phyloP scores from a whole-genome alignment of 2,329 filamentous ascomycete species.

The Ophiostoma fasciatum region DNA sequence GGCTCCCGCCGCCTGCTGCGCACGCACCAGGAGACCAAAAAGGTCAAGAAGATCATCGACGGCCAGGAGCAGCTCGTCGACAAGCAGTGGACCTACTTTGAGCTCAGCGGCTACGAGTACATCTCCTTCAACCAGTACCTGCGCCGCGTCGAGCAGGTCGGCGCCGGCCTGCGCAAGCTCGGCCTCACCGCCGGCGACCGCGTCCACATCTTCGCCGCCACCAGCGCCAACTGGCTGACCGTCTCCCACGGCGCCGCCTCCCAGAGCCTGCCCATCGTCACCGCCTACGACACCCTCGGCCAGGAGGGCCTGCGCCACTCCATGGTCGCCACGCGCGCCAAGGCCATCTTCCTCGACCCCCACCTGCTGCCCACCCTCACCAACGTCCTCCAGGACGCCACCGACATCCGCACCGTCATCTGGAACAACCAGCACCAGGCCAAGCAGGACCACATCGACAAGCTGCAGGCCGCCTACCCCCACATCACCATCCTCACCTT shows the following conservation, averaged over 20 bases:
- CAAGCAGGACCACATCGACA: constrained; percentile 34
- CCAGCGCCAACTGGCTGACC: constrained; percentile 39
- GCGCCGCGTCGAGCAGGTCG: constrained; percentile 50
- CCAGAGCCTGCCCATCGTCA: constrained; percentile 70
- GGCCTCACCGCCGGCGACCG: constrained; percentile 54
- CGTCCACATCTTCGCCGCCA: constrained; percentile 69
- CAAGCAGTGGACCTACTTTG: constrained; percentile 80
- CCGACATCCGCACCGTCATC: constrained; percentile 34
- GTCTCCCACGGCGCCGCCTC: constrained; percentile 42
- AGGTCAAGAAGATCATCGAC: constrained; percentile 77
- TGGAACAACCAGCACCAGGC: constrained; percentile 39
- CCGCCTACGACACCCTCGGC: constrained; percentile 69
- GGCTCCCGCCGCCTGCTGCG: constrained; percentile 61
- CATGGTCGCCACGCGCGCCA: constrained; percentile 55
- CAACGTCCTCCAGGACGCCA: constrained; percentile 37
- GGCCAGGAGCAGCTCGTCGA: constrained; percentile 66
- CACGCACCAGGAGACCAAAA: constrained; percentile 72
- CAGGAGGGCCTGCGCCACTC: constrained; percentile 64
- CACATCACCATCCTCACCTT: constrained; percentile 33
- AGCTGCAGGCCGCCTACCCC: constrained; percentile 33
- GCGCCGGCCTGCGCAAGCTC: constrained; percentile 56
- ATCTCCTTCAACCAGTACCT: constrained; percentile 67
- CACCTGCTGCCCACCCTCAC: constrained; percentile 45
- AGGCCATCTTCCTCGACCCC: constrained; percentile 61
- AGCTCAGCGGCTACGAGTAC: constrained; percentile 67